phyloP scores from a whole-genome alignment of 2,329 filamentous ascomycete species.

The Diplodia scrobiculata region DNA sequence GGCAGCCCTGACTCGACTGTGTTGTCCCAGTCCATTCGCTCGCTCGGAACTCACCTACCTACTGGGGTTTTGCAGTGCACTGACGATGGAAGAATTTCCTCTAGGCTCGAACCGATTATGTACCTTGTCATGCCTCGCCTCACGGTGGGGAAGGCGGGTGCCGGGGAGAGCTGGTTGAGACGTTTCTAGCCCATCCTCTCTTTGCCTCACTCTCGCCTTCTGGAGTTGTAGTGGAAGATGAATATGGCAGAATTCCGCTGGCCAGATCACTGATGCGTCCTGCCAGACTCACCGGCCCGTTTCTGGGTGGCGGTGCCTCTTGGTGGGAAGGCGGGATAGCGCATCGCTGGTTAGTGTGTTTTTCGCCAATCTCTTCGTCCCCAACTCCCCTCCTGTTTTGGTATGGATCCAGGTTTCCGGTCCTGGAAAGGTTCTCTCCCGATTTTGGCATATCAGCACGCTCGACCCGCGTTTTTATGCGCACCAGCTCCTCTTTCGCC shows the following conservation, averaged over 20 bases:
- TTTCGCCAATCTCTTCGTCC: background rate
- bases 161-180: background rate
- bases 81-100: background rate
- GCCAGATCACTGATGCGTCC: background rate
- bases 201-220: background rate
- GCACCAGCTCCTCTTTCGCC: background rate
- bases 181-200: background rate
- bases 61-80: background rate
- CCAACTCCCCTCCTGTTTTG: background rate
- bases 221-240: background rate
- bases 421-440: background rate
- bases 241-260: background rate
- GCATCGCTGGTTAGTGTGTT: background rate
- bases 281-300: background rate
- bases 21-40: background rate
- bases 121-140: background rate
- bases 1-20: background rate
- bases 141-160: background rate
- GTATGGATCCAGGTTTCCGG: background rate
- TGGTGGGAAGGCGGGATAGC: background rate
- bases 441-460: background rate
- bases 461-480: background rate
- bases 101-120: background rate
- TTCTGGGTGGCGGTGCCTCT: background rate
- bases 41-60: background rate